Evolutionary conservation across 1,284 basidiomycete genomes (phyloP).

Genomic region (Ceratobasidium sp.): DNA sequence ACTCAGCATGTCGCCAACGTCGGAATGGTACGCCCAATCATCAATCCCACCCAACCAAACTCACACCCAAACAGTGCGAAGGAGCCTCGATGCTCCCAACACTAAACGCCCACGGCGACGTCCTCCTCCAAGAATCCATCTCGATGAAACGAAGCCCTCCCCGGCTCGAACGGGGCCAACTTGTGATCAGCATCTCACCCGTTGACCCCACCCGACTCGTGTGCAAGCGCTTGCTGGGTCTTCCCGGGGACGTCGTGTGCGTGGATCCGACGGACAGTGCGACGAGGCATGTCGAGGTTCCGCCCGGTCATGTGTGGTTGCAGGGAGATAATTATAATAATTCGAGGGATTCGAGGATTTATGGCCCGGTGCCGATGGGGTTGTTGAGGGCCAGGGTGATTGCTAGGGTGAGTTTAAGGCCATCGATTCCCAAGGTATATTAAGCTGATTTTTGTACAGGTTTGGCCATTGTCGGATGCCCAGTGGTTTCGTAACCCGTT

Average conservation of each 20-base stretch:
- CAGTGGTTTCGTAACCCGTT: conserved; percentile 59
- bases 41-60: not conserved
- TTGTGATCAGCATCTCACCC: conserved; percentile 81
- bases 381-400: conserved; percentile 79
- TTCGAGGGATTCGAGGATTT: conserved; percentile 86
- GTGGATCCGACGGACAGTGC: conserved; percentile 66
- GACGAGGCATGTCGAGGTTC: conserved; percentile 72
- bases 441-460: conserved; percentile 49
- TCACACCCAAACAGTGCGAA: conserved; percentile 46
- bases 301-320: conserved; percentile 90
- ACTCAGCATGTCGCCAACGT: conserved; percentile 39
- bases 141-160: conserved; percentile 62
- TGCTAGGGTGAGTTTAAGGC: conserved; percentile 64
- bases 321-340: conserved; percentile 86
- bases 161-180: conserved; percentile 73
- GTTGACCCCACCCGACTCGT: conserved; percentile 71
- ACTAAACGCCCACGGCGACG: conserved; percentile 64
- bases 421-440: conserved; percentile 19
- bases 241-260: conserved; percentile 89
- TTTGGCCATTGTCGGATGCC: conserved; percentile 57
- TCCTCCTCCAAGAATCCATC: conserved; percentile 67
- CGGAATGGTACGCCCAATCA: conserved; percentile 29
- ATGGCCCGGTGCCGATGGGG: conserved; percentile 90
- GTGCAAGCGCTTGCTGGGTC: conserved; percentile 90
- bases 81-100: conserved; percentile 93